Evolutionary conservation across 2,329 filamentous ascomycete species (phyloP), one percentile per base, ranked within the genome.

Genomic region (Sporothrix pallida): DNA sequence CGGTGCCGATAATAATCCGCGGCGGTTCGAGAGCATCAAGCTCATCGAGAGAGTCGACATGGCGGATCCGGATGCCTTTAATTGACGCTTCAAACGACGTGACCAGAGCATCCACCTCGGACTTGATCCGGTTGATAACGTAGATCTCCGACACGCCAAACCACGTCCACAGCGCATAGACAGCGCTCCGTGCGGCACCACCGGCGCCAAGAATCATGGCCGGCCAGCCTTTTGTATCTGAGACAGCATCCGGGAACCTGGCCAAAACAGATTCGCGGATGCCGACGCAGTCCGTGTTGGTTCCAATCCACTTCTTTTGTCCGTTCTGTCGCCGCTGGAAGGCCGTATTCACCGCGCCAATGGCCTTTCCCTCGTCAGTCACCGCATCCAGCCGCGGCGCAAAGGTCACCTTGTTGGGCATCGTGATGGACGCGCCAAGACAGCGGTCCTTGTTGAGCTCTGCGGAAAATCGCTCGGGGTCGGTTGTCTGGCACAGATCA

Each of bases 211-310:
- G 23, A 15, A 69, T 26, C 67, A 54, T 54, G 46, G 67, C 67
- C 26, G 67, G 48, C 3, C 46, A 23, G 15, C 67, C 48, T 7
- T 17, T 48, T 2, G 67, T 26, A 2, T 26, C 17, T 1, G 46
- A 4, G 8, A n/a, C 5, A 2, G 50, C 50, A 20, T 54, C 67
- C 7, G 67, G 67, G 23, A 54, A 69, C 23, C n/a, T 23, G 3
- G 46, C 46, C 48, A 69, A 12, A 13, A 69, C 23, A 3, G 67
- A 46, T 15, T 69, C 67, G 2, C 67, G 67, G 46, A 69, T 56
- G 48, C 67, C 67, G 13, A 69, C 50, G 15, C 67, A 69, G 48
- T 69, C 67, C 13, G 67, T 69, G 67, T 69, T 69, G 48, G 67
- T 42, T 15, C 67, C 67, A 56, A 69, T 54, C 46, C 48, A 46